These are phyloP conservation scores for Sambucus nigra DNA, from an alignment of 129 eudicot genomes.

Conservation along the genomic window DNA sequence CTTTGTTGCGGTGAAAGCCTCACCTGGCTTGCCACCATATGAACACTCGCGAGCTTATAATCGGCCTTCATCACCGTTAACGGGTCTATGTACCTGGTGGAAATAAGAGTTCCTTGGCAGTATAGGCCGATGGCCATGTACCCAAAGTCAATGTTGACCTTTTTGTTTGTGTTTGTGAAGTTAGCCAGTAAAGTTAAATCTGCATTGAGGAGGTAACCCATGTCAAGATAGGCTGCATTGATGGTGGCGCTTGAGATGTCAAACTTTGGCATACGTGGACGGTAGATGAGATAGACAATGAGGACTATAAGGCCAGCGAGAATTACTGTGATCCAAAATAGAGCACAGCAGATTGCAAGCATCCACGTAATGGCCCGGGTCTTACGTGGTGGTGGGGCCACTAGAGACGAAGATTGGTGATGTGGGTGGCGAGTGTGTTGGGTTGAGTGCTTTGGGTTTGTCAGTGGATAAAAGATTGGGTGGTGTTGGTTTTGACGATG, in stretches of 20 bases:
- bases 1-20: conserved; percentile 37
- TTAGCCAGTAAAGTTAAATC: conserved; percentile 69
- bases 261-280: conserved; percentile 69
- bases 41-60: conserved; percentile 42
- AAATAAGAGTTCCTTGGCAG: conserved; percentile 37
- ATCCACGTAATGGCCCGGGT: conserved; percentile 62
- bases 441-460: conserved; percentile 9
- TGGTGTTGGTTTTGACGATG: no score
- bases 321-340: conserved; percentile 72
- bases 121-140: conserved; percentile 50
- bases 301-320: conserved; percentile 69
- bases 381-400: conserved; percentile 26
- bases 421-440: conserved; percentile 10
- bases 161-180: conserved; percentile 85
- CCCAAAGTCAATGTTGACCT: conserved; percentile 56
- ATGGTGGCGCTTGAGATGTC: conserved; percentile 57
- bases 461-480: not conserved
- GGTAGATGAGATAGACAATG: conserved; percentile 53
- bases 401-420: conserved; percentile 17
- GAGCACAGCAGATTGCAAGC: conserved; percentile 51
- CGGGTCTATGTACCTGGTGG: conserved; percentile 56
- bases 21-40: conserved; percentile 65
- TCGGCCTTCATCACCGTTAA: conserved; percentile 32
- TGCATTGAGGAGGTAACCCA: conserved; percentile 72
- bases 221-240: conserved; percentile 86